Percentiles rank a stretch among this genome's conserved stretches.
Evolutionary conservation across 2,329 filamentous ascomycete genomes (phyloP).

Genomic region (Laburnicola sp.): DNA sequence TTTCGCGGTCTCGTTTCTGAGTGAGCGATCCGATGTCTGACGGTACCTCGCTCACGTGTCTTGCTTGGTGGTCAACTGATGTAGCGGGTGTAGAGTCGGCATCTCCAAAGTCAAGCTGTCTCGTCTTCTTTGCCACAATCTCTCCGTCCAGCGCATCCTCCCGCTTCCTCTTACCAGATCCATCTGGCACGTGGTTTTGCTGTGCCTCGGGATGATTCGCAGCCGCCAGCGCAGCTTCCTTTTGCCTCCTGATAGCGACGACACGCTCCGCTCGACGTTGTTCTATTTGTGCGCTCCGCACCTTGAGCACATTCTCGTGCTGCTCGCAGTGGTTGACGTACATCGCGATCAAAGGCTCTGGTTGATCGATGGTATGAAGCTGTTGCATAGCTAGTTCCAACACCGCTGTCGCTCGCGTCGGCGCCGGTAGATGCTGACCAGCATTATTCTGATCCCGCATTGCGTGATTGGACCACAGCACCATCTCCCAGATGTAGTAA

Average conservation of each 20-base stretch:
- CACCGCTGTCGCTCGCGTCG: slow-evolving; percentile 73
- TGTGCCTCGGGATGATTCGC: slow-evolving; percentile 22
- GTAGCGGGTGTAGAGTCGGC: slow-evolving; percentile 8
- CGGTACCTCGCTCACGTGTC: slow-evolving; percentile 41
- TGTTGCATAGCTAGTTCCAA: slow-evolving; percentile 69
- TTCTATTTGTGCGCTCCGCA: slow-evolving; percentile 73
- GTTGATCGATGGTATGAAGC: slow-evolving; percentile 69
- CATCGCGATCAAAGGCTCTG: slow-evolving; percentile 73
- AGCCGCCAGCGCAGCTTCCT: slow-evolving; percentile 64
- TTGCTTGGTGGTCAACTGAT: slow-evolving; percentile 21
- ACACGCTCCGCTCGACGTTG: slow-evolving; percentile 63
- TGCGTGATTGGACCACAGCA: slow-evolving; percentile 63
- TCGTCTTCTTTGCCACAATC: slow-evolving; percentile 69
- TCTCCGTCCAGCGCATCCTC: slow-evolving; percentile 54
- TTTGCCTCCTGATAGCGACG: slow-evolving; percentile 60
- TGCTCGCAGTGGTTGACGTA: slow-evolving; percentile 84
- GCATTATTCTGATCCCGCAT: slow-evolving; percentile 55
- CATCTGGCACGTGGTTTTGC: slow-evolving; percentile 48
- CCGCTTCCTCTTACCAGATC: slow-evolving; percentile 71
- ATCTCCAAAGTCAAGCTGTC: slow-evolving; percentile 43
- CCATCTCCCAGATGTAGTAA: slow-evolving; percentile 91
- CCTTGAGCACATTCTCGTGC: slow-evolving; percentile 76
- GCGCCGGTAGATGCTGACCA: slow-evolving; percentile 58
- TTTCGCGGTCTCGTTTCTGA: slow-evolving; percentile 82
- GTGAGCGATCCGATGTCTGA: slow-evolving; percentile 36